Evolutionary conservation across 768 basidiomycete species (phyloP).

Genomic region (Pleurotus ostreatus): DNA sequence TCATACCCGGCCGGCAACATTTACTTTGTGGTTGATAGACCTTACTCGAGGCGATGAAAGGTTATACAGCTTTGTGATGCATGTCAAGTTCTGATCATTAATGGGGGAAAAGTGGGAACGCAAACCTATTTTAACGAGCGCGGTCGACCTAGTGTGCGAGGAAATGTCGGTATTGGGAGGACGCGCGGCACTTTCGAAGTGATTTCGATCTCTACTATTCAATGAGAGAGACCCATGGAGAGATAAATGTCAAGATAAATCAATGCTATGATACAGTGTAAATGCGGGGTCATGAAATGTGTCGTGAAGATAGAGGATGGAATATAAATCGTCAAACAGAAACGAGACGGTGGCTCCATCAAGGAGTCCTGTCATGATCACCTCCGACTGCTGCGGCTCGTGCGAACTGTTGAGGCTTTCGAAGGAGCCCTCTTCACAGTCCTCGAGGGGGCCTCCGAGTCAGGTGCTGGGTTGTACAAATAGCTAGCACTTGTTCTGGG

Average conservation of each 20-base stretch:
- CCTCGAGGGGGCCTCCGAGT: background rate
- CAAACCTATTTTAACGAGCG: background rate
- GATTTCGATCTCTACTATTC: too few species aligned
- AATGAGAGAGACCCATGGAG: background rate
- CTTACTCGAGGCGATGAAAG: background rate
- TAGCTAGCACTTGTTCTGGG: conserved; percentile 2
- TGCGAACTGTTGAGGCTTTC: conserved; percentile 1
- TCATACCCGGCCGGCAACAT: conserved; percentile 3
- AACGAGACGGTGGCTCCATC: too few species aligned
- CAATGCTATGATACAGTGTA: conserved; percentile 6
- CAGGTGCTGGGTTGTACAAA: background rate
- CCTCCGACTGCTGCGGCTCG: conserved; percentile 1
- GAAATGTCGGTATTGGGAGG: too few species aligned
- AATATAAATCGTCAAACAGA: background rate
- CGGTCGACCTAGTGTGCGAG: too few species aligned
- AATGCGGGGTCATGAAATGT: conserved; percentile 1
- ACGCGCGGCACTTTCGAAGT: too few species aligned
- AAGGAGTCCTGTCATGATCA: background rate
- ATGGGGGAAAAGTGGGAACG: background rate
- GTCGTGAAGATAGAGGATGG: background rate
- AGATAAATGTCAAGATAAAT: background rate
- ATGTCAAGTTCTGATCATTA: background rate
- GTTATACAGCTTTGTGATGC: background rate
- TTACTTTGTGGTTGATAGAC: background rate
- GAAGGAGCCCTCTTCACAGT: background rate